Evolutionary conservation across 305 asterid species (phyloP), one percentile per base, ranked within the genome.

Genomic region (Plantago lanceolata): DNA sequence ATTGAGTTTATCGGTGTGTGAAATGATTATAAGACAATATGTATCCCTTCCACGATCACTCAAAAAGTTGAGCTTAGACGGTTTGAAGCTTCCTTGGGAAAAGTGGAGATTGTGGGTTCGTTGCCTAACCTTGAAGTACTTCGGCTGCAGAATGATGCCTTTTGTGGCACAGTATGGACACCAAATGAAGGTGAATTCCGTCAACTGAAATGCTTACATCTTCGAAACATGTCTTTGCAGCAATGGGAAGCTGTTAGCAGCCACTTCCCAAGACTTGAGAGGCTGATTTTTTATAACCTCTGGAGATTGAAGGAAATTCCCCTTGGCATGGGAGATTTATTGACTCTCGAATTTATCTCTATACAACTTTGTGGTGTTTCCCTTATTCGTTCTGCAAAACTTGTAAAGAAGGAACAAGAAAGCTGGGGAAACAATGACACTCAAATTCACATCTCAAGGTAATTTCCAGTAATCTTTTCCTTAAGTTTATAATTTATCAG

Each of bases 281-380:
- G 14, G 57, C 57, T 51, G 57, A 51, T 20, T 6, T 51, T 51
- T 5, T 51, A 51, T 51, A 51, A 51, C 9, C 28, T 51, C 15
- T 51, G 57, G 57, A 51, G 57, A 18, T 0, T 51, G 57, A 51
- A 16, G 57, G 57, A 51, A 51, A 19, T 51, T 51, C 57, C 57
- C 24, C 57, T 51, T 1, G 26, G 57, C 2, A 51, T 51, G 1
- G 57, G 57, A 19, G 29, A 49, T 49, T n/a, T 49, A 17, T 5
- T n/a, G 13, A 51, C 57, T 51, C 57, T 51, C 19, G 14, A 18
- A 0, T 20, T 19, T 13, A 19, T 51, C 28, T 51, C 57, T 2
- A 3, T 18, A 11, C 29, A 51, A 16, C 8, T 51, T 26, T 51
- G 57, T 29, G 19, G 57, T 16, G 12, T 2, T 20, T 19, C 29